Evolutionary conservation across 495 filamentous ascomycete species (phyloP).

Genomic region (Penicillium longicatenatum): DNA sequence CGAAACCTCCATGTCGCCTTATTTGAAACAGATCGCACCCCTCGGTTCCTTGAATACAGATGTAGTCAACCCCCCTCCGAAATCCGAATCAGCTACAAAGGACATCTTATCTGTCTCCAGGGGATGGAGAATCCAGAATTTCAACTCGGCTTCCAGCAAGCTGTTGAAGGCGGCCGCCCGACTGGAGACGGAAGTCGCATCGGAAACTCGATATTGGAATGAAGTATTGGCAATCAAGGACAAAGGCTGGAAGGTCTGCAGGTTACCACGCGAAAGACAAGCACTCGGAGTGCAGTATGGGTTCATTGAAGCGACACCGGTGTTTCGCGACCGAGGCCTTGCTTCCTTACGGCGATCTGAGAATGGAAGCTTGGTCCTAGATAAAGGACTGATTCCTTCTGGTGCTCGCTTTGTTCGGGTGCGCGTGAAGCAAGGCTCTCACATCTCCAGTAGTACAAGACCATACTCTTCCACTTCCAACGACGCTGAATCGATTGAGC

Average conservation of each 20-base stretch:
- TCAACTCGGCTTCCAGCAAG: constrained; percentile 72
- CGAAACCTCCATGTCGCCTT: constrained; percentile 65
- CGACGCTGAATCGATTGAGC: constrained; percentile 50
- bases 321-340: constrained; percentile 76
- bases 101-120: constrained; percentile 62
- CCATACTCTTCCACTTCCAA: constrained; percentile 35
- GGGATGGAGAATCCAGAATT: constrained; percentile 78
- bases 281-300: constrained; percentile 85
- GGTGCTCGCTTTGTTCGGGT: constrained; percentile 68
- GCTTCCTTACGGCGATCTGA: constrained; percentile 73
- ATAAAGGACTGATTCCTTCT: constrained; percentile 61
- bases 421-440: constrained; percentile 45
- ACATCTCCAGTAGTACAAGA: constrained; percentile 44
- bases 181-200: constrained; percentile 71
- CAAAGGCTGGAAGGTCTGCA: constrained; percentile 80
- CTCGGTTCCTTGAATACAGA: constrained; percentile 77
- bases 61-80: constrained; percentile 58
- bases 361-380: constrained; percentile 73
- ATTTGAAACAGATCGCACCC: constrained; percentile 67
- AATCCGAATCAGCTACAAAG: constrained; percentile 50
- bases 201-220: constrained; percentile 86
- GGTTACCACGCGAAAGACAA: constrained; percentile 69
- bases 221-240: constrained; percentile 78
- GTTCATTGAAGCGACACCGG: constrained; percentile 73
- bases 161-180: constrained; percentile 71